Evolutionary conservation across 257 asterid species (phyloP).

Genomic region (Agastache rugosa): DNA sequence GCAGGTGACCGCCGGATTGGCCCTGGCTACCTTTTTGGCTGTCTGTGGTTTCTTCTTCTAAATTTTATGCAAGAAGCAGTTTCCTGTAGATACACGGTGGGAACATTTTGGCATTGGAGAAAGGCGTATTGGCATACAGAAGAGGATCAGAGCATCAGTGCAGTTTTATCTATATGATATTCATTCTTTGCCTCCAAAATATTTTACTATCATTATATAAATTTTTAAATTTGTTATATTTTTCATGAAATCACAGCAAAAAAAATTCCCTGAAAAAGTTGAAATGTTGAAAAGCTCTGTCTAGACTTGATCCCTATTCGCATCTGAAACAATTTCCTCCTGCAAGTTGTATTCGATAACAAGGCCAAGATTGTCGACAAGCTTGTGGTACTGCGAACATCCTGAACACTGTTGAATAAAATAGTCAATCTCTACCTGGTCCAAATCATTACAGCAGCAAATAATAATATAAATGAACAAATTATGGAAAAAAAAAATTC

Average conservation of each 20-base stretch:
- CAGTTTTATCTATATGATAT: slow-evolving; percentile 45
- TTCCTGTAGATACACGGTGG: slow-evolving; percentile 38
- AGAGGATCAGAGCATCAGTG: slow-evolving; percentile 59
- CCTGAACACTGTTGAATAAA: slow-evolving; percentile 78
- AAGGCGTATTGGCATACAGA: slow-evolving; percentile 55
- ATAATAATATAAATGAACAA: neutral
- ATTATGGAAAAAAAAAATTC: slow-evolving; percentile 6
- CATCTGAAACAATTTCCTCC: slow-evolving; percentile 59
- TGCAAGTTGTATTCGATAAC: slow-evolving; percentile 76
- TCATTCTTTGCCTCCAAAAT: slow-evolving; percentile 45
- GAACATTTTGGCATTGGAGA: slow-evolving; percentile 42
- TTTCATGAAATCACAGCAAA: slow-evolving; percentile 31
- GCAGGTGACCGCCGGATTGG: slow-evolving; percentile 56
- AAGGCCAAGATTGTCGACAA: slow-evolving; percentile 94
- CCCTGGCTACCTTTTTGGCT: slow-evolving; percentile 55
- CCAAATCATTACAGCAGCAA: slow-evolving; percentile 8
- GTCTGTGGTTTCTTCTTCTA: slow-evolving; percentile 50
- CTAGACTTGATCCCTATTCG: slow-evolving; percentile 53
- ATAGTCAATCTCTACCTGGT: slow-evolving; percentile 17
- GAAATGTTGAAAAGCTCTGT: slow-evolving; percentile 29
- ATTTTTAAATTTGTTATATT: slow-evolving; percentile 40
- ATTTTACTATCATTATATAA: slow-evolving; percentile 39
- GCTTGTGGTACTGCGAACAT: slow-evolving; percentile 83
- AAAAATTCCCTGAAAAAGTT: neutral
- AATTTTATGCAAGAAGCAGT: slow-evolving; percentile 30